phyloP scores from a whole-genome alignment of 805 yeast genomes.

The Kodamaea kaohsiungensis region DNA sequence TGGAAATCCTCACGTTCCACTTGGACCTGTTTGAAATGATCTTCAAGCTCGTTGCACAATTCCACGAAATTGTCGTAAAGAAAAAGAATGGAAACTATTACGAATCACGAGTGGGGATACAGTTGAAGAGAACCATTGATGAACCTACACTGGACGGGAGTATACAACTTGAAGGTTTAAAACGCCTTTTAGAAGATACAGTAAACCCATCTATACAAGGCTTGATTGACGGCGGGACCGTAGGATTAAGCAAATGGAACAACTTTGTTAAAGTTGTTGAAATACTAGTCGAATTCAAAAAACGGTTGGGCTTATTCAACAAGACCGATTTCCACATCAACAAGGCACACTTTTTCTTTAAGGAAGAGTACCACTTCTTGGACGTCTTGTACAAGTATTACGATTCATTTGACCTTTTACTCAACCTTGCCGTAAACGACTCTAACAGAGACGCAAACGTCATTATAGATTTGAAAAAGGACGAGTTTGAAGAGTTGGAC shows the following conservation, averaged over 20 bases:
- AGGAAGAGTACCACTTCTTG: conserved; percentile 13
- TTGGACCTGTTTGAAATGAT: conserved; percentile 13
- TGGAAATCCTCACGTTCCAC: conserved; percentile 19
- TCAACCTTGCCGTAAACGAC: conserved; percentile 4
- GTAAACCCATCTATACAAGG: not conserved
- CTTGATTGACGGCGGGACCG: conserved; percentile 10
- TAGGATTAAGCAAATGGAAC: conserved; percentile 8
- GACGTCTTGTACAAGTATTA: conserved; percentile 9
- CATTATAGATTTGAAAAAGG: conserved; percentile 11
- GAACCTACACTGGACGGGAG: not conserved
- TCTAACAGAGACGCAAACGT: conserved; percentile 1
- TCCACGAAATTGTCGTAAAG: conserved; percentile 3
- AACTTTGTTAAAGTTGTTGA: not conserved
- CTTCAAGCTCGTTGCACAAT: conserved; percentile 1
- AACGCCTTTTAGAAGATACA: conserved; percentile 1
- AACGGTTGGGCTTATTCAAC: not conserved
- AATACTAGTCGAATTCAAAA: conserved; percentile 3
- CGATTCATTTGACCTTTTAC: conserved; percentile 10
- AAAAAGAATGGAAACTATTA: not conserved
- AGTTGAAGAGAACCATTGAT: not conserved
- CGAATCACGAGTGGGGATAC: not conserved
- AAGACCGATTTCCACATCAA: not conserved
- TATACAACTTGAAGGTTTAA: not conserved
- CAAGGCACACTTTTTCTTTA: conserved; percentile 6
- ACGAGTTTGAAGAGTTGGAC: conserved; percentile 15